Evolutionary conservation across 306 rosid genomes (phyloP).

Genomic region (Albizia julibrissin): DNA sequence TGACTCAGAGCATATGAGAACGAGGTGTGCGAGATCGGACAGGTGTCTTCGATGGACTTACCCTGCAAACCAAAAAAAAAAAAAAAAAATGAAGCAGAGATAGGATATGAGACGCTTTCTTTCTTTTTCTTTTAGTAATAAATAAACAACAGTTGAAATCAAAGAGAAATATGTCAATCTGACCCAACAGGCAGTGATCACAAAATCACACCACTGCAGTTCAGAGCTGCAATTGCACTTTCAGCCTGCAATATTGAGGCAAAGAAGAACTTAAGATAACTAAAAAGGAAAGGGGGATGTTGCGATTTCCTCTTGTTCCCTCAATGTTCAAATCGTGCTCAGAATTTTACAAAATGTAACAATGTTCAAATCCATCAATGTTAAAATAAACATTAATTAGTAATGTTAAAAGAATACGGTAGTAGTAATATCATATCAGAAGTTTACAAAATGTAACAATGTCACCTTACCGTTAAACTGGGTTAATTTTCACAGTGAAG

Average conservation of each 20-base stretch:
- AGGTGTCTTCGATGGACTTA: constrained; percentile 93
- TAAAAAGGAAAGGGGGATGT: neutral
- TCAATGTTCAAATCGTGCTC: too few species aligned
- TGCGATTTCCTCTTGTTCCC: too few species aligned
- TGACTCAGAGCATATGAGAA: constrained; percentile 51
- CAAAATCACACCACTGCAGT: constrained; percentile 96
- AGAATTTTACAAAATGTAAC: too few species aligned
- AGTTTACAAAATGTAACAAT: too few species aligned
- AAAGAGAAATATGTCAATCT: constrained; percentile 26
- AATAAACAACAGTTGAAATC: neutral
- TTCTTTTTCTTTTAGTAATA: neutral
- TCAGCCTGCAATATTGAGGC: constrained; percentile 69
- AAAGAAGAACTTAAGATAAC: constrained; percentile 28
- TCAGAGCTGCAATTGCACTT: constrained; percentile 96
- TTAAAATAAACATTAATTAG: too few species aligned
- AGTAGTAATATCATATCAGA: too few species aligned
- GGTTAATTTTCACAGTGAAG: too few species aligned
- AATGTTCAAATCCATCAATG: too few species aligned
- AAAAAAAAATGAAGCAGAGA: constrained; percentile 11
- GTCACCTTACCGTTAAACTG: too few species aligned
- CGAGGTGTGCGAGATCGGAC: constrained; percentile 77
- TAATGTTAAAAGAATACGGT: too few species aligned
- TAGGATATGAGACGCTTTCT: neutral
- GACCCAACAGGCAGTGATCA: constrained; percentile 95
- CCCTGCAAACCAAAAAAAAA: constrained; percentile 66